Evolutionary conservation across 140 eudicot genomes (phyloP), one percentile per base, ranked within the genome.

Genomic region (Oenanthe javanica): DNA sequence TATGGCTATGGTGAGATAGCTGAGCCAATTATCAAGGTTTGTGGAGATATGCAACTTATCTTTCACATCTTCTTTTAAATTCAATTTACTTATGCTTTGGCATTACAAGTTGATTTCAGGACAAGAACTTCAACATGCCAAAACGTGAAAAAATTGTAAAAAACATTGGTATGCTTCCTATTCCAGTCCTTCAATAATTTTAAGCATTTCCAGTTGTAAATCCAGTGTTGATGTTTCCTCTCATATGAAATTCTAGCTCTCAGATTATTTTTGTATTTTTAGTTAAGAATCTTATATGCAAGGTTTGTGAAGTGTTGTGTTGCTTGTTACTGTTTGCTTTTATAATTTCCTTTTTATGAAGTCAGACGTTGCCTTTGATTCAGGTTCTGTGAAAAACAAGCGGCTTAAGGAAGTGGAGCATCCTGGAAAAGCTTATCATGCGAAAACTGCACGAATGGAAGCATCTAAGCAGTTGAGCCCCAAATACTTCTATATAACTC

Each of bases 131-230:
- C 43, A 90, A 77, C 85, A 77, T 85, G 86, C 87, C 78, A 57
- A 94, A 89, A 89, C 98, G 96, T 15, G 98, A 90, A 84, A 94
- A 92, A 81, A 85, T 83, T 79, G 85, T 89, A 49, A 94, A 94
- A 92, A 88, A 88, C 93, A 90, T 86, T 55, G 96, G 98, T 94
- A 92, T 61, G 84, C 42, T 55, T 79, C 79, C 19, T 36, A 75
- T 75, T 38, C 31, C 8, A 15, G 49, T 59, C 9, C 73, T 76
- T 81, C 7, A 7, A 46, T 57, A 15, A 50, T 31, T 81, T 50
- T 51, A 51, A 40, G 51, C 47, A 49, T 10, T 78, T 23, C 31
- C 36, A 73, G 25, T 67, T 27, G 12, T 48, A 43, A 31, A 47
- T 79, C 77, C 25, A 70, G 18, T 43, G 50, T 55, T 63, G 77